Base-by-base conservation (phyloP, 805 yeast species). In the Wickerhamiella slavikovae region DNA sequence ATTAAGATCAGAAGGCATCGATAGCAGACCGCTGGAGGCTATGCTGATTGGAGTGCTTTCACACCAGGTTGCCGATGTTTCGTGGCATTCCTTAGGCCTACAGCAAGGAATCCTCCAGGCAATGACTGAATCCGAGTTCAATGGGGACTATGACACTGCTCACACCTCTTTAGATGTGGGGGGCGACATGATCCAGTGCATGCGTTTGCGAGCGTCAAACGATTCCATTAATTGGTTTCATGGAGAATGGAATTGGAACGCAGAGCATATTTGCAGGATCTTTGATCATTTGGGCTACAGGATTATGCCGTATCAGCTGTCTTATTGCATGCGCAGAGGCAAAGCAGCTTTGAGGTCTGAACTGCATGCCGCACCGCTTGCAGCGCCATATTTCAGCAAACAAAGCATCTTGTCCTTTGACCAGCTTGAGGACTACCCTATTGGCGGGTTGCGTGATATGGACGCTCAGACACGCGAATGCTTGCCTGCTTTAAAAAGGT, bases 21-120 rank as follows among this genome's bases (percentile, higher is more conserved):
- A 42, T 23, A 24, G 30, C 9, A 17, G 27, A 10, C 15, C 24
- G 12, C 29, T 72, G 8, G 62, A 64, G 36, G 62, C 73, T 0
- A 72, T 72, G 38, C 38, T 72, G 1, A 54, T 59, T 32, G 82
- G 80, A 0, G 45, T 70, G 0, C 57, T 68, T 32, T 51, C 68
- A 1, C 80, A 72, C 43, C 79, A 72, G 37, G 55, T 71, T 0
- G 57, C 71, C 3, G 80, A 73, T 38, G 61, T 68, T 0, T 56
- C 71, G 16, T 72, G 80, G 80, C 82, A 72, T 44, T 69, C 77
- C 0, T 44, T 69, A 4, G 54, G 65, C 3, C 45, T 66, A 19
- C 46, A 56, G 10, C 62, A 66, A 35, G 80, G 82, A 0, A 40
- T 73, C n/a, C 45, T 73, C 22, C 45, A 55, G 22, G 59, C 60